Conservation (phyloP, 192 early-diverging fungal genomes). For the Anaeromyces robustus region DNA sequence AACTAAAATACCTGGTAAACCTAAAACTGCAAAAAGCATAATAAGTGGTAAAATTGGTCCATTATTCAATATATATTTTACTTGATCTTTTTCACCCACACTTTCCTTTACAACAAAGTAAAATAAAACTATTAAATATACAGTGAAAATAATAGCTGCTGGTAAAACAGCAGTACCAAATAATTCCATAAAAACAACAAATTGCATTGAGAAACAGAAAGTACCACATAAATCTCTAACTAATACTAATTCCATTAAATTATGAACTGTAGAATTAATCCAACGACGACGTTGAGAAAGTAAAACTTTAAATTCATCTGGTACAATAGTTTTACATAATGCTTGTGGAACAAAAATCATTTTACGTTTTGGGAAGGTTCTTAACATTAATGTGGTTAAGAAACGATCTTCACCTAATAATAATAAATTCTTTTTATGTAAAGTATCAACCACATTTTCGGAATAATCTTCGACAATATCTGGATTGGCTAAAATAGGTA, state of each 20-base stretch:
- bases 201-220: conserved; percentile 69
- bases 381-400: conserved; percentile 85
- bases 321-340: conserved; percentile 82
- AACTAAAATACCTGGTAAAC: conserved; percentile 4
- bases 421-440: conserved; percentile 70
- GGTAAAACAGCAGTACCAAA: neutral
- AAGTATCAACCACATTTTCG: conserved; percentile 55
- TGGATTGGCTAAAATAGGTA: conserved; percentile 66
- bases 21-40: conserved; percentile 1
- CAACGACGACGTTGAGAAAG: conserved; percentile 77
- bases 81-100: neutral
- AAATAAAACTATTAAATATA: neutral
- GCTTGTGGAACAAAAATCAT: conserved; percentile 90
- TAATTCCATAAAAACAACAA: neutral
- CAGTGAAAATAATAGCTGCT: neutral
- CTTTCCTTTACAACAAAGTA: neutral
- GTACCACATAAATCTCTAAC: conserved; percentile 75
- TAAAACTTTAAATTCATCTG: conserved; percentile 67
- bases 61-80: neutral
- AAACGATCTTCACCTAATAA: conserved; percentile 73
- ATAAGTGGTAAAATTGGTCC: neutral
- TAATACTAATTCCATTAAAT: conserved; percentile 65
- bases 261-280: conserved; percentile 93
- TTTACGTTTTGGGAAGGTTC: conserved; percentile 83
- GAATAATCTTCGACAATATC: conserved; percentile 66